Evolutionary conservation across 2,329 filamentous ascomycete species (phyloP).

Genomic region (Ascochyta clinopodiicola): DNA sequence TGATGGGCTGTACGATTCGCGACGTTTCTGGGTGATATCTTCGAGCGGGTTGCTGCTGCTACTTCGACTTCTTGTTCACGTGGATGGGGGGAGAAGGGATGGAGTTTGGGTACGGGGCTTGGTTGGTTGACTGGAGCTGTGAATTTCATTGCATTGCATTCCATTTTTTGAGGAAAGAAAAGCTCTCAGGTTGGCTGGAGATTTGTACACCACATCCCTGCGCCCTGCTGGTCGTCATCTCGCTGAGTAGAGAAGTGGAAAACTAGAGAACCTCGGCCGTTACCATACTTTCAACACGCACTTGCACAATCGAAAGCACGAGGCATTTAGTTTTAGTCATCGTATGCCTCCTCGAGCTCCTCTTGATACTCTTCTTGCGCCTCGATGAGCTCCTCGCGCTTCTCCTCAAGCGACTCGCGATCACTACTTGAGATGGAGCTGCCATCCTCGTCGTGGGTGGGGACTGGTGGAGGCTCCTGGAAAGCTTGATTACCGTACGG

Average conservation of each 20-base stretch:
- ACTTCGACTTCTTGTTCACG: too few relatives aligned
- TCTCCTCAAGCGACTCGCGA: conserved; percentile 57
- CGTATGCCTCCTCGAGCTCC: conserved; percentile 47
- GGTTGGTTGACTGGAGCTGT: conserved; percentile 1
- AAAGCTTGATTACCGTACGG: conserved; percentile 29
- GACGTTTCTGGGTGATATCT: too few relatives aligned
- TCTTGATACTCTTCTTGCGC: conserved; percentile 61
- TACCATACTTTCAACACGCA: background rate
- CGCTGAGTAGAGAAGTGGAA: conserved; percentile 1
- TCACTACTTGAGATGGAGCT: conserved; percentile 48
- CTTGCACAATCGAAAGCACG: background rate
- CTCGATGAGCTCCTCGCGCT: conserved; percentile 61
- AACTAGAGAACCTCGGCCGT: conserved; percentile 3
- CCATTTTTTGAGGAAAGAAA: conserved; percentile 14
- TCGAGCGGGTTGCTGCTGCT: too few relatives aligned
- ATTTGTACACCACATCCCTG: conserved; percentile 8
- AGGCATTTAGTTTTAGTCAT: conserved; percentile 8
- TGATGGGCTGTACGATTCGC: background rate
- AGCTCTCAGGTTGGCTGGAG: conserved; percentile 15
- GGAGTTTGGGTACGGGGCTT: conserved; percentile 3
- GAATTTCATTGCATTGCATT: background rate
- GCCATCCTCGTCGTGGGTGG: conserved; percentile 53
- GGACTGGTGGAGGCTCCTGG: conserved; percentile 40
- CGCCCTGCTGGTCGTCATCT: conserved; percentile 15
- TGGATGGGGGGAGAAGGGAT: background rate